phyloP scores from a whole-genome alignment of 2,329 filamentous ascomycete species.

The Colletotrichum lindemuthianum region DNA sequence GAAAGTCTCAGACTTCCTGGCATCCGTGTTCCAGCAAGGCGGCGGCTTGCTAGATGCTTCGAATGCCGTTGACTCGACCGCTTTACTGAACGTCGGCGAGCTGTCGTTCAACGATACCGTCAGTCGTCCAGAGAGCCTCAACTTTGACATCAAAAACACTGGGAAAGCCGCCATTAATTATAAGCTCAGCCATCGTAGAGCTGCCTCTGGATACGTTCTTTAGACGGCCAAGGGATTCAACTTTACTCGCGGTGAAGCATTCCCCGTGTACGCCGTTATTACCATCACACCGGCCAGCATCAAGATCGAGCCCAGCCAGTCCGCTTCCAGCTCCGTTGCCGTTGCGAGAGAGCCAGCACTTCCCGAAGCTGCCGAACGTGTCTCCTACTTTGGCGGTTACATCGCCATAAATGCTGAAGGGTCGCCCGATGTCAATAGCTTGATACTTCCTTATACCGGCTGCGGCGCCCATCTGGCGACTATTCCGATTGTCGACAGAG shows the following conservation, averaged over 20 bases:
- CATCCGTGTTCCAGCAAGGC: constrained; percentile 51
- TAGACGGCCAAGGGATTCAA: constrained; percentile 7
- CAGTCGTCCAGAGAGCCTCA: constrained; percentile 44
- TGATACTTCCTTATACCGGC: constrained; percentile 16
- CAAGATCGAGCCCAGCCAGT: constrained; percentile 36
- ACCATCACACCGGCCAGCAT: constrained; percentile 23
- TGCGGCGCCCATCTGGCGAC: constrained; percentile 16
- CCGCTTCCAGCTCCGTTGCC: constrained; percentile 36
- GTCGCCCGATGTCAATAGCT: constrained; percentile 8
- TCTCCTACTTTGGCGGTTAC: constrained; percentile 45
- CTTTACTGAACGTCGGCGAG: constrained; percentile 44
- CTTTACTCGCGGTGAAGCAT: constrained; percentile 2
- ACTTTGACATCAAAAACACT: constrained; percentile 49
- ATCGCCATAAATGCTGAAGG: constrained; percentile 38
- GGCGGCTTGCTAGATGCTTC: constrained; percentile 50
- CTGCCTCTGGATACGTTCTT: constrained; percentile 47
- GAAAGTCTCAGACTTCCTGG: constrained; percentile 9
- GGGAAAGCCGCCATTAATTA: constrained; percentile 45
- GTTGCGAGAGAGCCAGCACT: constrained; percentile 25
- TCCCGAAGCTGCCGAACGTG: constrained; percentile 33
- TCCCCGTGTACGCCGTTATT: constrained; percentile 4
- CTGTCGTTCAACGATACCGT: constrained; percentile 53
- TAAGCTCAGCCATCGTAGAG: constrained; percentile 41
- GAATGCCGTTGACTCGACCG: constrained; percentile 46
- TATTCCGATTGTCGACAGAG: constrained; percentile 1